phyloP scores from a whole-genome alignment of 1,284 basidiomycete species.

The Cutaneotrichosporon sp. region DNA sequence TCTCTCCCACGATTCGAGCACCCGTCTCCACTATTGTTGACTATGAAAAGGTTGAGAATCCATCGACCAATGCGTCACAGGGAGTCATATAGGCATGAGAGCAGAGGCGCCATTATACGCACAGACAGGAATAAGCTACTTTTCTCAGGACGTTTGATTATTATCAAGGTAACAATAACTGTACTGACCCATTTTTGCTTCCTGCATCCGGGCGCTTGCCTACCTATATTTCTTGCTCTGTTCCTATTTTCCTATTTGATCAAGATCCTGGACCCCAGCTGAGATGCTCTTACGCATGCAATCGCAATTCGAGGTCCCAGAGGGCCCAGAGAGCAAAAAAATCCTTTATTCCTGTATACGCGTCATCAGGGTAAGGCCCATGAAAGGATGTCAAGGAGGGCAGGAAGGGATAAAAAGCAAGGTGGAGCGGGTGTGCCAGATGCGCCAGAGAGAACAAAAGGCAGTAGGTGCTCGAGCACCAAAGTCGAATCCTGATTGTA shows the following conservation, averaged over 20 bases:
- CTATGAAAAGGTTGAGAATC: too few relatives aligned
- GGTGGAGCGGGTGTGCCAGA: conserved; percentile 1
- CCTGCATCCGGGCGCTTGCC: not conserved
- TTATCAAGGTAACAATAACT: too few relatives aligned
- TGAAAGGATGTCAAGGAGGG: too few relatives aligned
- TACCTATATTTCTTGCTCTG: not conserved
- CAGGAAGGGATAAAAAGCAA: not conserved
- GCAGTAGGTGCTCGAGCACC: not conserved
- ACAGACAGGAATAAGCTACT: too few relatives aligned
- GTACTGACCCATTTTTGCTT: not conserved
- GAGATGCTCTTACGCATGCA: not conserved
- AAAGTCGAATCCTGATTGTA: not conserved
- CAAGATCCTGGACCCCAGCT: not conserved
- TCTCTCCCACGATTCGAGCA: not conserved
- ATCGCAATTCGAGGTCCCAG: not conserved
- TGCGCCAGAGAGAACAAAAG: conserved; percentile 6
- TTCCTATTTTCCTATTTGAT: not conserved
- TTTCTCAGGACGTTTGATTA: too few relatives aligned
- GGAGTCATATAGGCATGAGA: too few relatives aligned
- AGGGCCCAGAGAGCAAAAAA: too few relatives aligned
- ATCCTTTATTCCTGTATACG: not conserved
- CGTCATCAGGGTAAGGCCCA: not conserved
- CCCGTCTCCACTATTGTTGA: not conserved
- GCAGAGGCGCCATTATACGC: too few relatives aligned
- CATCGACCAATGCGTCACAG: too few relatives aligned